Base-by-base conservation (phyloP, 345 rosid genomes). In the Sonneratia caseolaris region DNA sequence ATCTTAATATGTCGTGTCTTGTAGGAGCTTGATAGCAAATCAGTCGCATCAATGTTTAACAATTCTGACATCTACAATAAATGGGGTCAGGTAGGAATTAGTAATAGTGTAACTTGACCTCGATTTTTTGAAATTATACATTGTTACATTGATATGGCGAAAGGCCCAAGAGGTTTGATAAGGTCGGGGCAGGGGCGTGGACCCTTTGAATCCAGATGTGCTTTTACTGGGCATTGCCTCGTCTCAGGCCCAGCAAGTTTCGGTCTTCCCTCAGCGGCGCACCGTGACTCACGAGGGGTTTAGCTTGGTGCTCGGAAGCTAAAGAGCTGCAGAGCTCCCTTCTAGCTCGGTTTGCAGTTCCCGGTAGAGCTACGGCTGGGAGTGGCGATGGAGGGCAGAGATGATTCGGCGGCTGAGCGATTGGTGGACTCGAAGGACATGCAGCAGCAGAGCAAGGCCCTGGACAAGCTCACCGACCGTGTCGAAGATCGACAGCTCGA, bases 401-500 rank as follows among this genome's bases (percentile, higher is more conserved):
- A 86, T 7, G 98, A 85, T 68, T 93, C 86, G 71, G 96, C 84
- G 15, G 80, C 78, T 13, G 96, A 87, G 66, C 79, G 85, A 67
- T 72, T 82, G 57, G 81, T 79, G 2, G 97, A 92, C 80, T 95
- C 98, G 4, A 95, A 95, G 83, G 99, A 95, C 66, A 75, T 95
- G 22, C 99, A 92, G 81, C 96, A 92, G 79, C 97, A 95, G 80
- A 95, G 94, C 92, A 95, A 95, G 80, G 98, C 97, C 27, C 79
- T 95, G 45, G 96, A 95, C 81, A 95, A 90, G 88, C 98, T 95
- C 79, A 92, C 98, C 68, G 98, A 95, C 82, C 99, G 85, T 9
- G 99, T 95, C 37, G 97, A 95, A 81, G 99, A 95, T 79, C 98
- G 98, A 35, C 99, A 95, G 86, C 97, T 95, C 79, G 91, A 92